phyloP scores from a whole-genome alignment of 2,329 filamentous ascomycete species.

The Colletotrichum neosansevieriae region DNA sequence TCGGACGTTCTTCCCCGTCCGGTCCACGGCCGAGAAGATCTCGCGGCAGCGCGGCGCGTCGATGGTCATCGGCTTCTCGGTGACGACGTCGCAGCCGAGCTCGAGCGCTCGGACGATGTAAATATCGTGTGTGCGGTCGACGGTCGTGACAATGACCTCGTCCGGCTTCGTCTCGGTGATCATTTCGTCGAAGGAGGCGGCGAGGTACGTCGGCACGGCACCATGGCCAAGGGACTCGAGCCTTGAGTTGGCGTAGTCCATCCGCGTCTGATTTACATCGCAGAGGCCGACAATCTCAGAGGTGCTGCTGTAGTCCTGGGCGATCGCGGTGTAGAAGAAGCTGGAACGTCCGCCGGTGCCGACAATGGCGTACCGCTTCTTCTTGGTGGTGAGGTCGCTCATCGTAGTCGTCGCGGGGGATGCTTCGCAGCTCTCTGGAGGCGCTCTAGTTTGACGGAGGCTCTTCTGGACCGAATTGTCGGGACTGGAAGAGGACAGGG shows the following conservation, averaged over 20 bases:
- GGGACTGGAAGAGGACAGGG: neutral
- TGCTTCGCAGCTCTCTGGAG: no score
- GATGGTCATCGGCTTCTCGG: slow-evolving; percentile 66
- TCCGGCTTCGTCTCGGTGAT: slow-evolving; percentile 67
- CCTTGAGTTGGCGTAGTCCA: slow-evolving; percentile 66
- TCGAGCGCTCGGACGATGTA: slow-evolving; percentile 71
- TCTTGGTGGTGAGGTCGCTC: slow-evolving; percentile 32
- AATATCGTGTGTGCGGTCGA: slow-evolving; percentile 70
- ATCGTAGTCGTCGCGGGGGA: neutral
- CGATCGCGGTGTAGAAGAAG: slow-evolving; percentile 72
- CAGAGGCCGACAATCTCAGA: slow-evolving; percentile 67
- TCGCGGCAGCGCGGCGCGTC: slow-evolving; percentile 63
- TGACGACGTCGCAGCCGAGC: slow-evolving; percentile 61
- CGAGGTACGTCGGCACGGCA: slow-evolving; percentile 65
- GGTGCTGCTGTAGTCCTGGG: slow-evolving; percentile 61
- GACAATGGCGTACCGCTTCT: slow-evolving; percentile 66
- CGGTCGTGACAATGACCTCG: slow-evolving; percentile 72
- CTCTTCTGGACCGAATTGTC: no score
- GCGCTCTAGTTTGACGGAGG: neutral
- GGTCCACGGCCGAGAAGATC: slow-evolving; percentile 66
- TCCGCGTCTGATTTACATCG: slow-evolving; percentile 71
- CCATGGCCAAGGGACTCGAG: slow-evolving; percentile 60
- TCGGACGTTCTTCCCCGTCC: slow-evolving; percentile 56
- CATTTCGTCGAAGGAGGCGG: slow-evolving; percentile 69
- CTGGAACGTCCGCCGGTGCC: slow-evolving; percentile 70